Evolutionary conservation across 257 asterid genomes (phyloP), one percentile per base, ranked within the genome.

Genomic region (Solanum tacnaense): DNA sequence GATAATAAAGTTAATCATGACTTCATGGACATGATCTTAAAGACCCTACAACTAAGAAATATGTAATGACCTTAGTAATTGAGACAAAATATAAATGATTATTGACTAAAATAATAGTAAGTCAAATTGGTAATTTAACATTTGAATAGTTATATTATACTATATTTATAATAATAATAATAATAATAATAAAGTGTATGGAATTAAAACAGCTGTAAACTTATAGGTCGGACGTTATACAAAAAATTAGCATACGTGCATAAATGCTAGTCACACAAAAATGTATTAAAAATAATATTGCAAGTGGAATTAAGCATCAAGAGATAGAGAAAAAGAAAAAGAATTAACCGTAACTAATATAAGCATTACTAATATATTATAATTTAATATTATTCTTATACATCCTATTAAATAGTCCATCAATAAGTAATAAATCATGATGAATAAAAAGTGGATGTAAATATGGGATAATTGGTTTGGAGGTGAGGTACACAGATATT

Each of bases 31-130:
- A 44, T 79, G 27, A 79, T 79, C 34, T 44, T 79, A 4, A 79
- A 79, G 85, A 44, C 85, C 85, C 85, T 9, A 79, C 84, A 27
- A 27, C 9, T 44, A 13, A 79, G 84, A 76, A 79, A 79, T 79
- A 44, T 44, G 65, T 27, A 27, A 44, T 27, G 38, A 79, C 27
- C 25, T 79, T 79, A 79, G 15, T 27, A 5, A 52, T 16, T 16
- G 39, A 25, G 25, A 79, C 38, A 79, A 44, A 79, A 44, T 16
- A 52, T 52, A 52, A 27, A 44, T 44, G 9, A 34, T 41, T 44
- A 79, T 8, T 12, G 85, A 27, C 6, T 25, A 79, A 79, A 39
- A 25, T 25, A 78, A 32, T 32, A 32, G 76, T 31, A 44, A 27
- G 85, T 44, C 85, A 79, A 79, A 25, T 79, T 79, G 67, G 25